Base-by-base conservation (phyloP, 495 filamentous ascomycete genomes). In the Aspergillus sparsus region DNA sequence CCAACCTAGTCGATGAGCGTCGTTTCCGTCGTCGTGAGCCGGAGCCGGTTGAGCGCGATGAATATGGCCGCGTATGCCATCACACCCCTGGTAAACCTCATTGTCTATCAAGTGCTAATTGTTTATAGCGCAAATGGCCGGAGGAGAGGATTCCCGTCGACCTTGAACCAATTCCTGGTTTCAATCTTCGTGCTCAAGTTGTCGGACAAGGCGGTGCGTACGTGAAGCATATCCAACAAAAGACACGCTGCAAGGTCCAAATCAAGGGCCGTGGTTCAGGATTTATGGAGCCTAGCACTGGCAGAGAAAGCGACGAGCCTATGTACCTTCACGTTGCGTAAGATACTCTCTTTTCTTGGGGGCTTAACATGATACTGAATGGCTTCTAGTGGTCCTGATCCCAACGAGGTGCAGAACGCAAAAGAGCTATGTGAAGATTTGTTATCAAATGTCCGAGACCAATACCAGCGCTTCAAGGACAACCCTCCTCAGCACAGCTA, bases 191-290 rank as follows among this genome's bases (percentile, higher is more conserved):
- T 57, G 94, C 94, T 46, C 91, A 96, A 66, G 92, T 98, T 46
- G 94, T 98, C 53, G 94, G 94, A 16, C 89, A 93, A 66, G 90
- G 91, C 36, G 94, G 94, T 53, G 85, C 88, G 21, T 96, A 97
- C 67, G 94, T 98, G 44, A 98, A 98, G 74, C 91, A 97, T 66
- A 97, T 98, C 66, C 93, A 98, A 71, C 86, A 91, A 68, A 91
- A 95, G 72, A 97, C 94, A 34, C 81, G 89, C 47, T 97, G 94
- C 71, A 89, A 92, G 65, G 94, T 98, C 13, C 94, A 98, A 69
- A 97, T 98, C 75, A 98, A 98, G 67, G 94, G 94, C 37, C 90
- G 91, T 55, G 92, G 92, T n/a, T 98, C 94, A 39, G 93, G 93
- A 13, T 98, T 95, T 68, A 86, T 93, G 66, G 94, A 98, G 68